Evolutionary conservation across 225 moss, liverwort and hornwort genomes (phyloP).

Genomic region (Physcomitrellopsis africana): DNA sequence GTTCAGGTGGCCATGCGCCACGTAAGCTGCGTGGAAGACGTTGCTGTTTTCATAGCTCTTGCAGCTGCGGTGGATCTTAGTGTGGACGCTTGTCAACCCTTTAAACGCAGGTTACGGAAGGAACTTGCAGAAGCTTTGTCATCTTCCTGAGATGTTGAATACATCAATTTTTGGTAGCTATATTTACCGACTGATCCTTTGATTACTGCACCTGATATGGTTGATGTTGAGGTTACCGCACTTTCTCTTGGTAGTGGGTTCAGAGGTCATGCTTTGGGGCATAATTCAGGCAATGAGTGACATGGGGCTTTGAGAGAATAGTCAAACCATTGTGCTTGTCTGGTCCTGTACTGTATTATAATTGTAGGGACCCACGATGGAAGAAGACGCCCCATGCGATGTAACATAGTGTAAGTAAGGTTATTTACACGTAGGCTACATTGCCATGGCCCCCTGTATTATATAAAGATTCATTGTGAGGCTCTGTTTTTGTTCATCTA

Average conservation of each 20-base stretch:
- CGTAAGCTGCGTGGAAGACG: conserved; percentile 80
- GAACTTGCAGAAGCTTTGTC: conserved; percentile 61
- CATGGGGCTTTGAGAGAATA: conserved; percentile 30
- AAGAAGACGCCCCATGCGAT: conserved; percentile 24
- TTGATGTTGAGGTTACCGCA: conserved; percentile 3
- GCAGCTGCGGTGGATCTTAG: conserved; percentile 89
- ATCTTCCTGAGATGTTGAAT: conserved; percentile 40
- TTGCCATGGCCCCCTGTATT: no score
- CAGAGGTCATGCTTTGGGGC: conserved; percentile 13
- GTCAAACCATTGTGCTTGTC: conserved; percentile 20
- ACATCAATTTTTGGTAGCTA: conserved; percentile 49
- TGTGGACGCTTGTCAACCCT: conserved; percentile 88
- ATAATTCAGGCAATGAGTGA: conserved; percentile 25
- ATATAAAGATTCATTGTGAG: conserved; percentile 17
- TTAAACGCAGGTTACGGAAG: conserved; percentile 65
- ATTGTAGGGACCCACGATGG: conserved; percentile 32
- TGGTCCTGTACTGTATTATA: conserved; percentile 53
- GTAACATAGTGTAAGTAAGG: conserved; percentile 37
- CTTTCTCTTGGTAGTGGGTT: conserved; percentile 5
- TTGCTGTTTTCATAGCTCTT: conserved; percentile 82
- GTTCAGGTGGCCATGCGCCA: conserved; percentile 87
- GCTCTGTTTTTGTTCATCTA: conserved; percentile 19
- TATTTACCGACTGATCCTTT: conserved; percentile 32
- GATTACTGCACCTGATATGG: conserved; percentile 9
- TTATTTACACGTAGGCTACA: background rate